Percentiles rank a stretch among this genome's conserved stretches.
Evolutionary conservation across 2,329 filamentous ascomycete genomes (phyloP).

Genomic region (Microcyclosporella mali): DNA sequence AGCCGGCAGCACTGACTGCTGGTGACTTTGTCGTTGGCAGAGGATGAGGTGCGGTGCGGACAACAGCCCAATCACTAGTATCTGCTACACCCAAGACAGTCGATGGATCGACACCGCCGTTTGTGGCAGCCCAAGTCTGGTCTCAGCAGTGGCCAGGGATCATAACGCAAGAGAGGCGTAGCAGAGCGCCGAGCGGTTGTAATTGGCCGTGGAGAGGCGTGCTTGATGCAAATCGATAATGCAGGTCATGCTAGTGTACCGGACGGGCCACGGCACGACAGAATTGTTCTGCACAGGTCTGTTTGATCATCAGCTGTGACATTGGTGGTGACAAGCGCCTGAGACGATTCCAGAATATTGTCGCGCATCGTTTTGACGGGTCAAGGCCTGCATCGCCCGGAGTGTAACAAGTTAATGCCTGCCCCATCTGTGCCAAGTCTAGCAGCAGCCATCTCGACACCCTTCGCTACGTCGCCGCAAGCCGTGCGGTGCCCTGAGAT

Average conservation of each 20-base stretch:
- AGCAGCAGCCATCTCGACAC: too few species aligned
- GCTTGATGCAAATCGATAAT: neutral
- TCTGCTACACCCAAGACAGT: too few species aligned
- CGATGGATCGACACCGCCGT: slow-evolving; percentile 15
- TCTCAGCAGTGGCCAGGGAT: slow-evolving; percentile 14
- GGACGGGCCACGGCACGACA: neutral
- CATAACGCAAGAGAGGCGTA: slow-evolving; percentile 24
- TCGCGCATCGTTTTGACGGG: neutral
- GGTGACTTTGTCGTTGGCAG: neutral
- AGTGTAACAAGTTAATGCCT: neutral
- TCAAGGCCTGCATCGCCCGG: too few species aligned
- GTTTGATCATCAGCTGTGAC: too few species aligned
- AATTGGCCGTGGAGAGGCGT: slow-evolving; percentile 4
- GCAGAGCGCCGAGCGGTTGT: slow-evolving; percentile 10
- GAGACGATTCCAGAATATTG: neutral
- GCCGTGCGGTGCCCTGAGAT: too few species aligned
- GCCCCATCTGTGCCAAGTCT: too few species aligned
- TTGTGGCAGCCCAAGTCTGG: slow-evolving; percentile 20
- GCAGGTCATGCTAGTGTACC: slow-evolving; percentile 4
- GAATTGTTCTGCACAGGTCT: too few species aligned
- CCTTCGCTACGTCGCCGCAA: too few species aligned
- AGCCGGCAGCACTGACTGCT: neutral
- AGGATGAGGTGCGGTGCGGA: slow-evolving; percentile 1
- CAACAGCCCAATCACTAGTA: neutral
- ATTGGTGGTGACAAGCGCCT: too few species aligned